A percentile compares a stretch with the other conserved stretches of the same genome.
Conservation (phyloP, 2,329 filamentous ascomycete species). For the Aspergillus nomiae region DNA sequence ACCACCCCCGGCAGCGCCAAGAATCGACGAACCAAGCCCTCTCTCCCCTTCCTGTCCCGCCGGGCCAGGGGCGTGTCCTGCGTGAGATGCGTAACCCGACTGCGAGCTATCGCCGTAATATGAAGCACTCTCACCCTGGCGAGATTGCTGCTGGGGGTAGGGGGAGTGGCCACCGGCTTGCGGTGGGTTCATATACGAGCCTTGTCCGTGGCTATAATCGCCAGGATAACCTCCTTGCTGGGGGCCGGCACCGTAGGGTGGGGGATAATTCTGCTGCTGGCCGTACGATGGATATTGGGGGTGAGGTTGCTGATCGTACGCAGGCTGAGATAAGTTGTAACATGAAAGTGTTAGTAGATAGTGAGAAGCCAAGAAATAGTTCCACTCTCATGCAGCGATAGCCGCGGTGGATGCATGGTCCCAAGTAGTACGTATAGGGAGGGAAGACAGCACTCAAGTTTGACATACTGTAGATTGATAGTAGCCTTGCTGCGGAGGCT, state of each 20-base stretch:
- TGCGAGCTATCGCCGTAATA: slow-evolving; percentile 32
- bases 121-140: slow-evolving; percentile 30
- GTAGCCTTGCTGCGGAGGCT: slow-evolving; percentile 26
- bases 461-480: slow-evolving; percentile 13
- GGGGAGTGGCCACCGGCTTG: slow-evolving; percentile 30
- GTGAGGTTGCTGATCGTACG: not conserved
- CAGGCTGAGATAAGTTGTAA: not conserved
- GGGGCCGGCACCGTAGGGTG: slow-evolving; percentile 11
- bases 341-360: not conserved
- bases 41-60: slow-evolving; percentile 34
- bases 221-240: slow-evolving; percentile 22
- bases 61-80: slow-evolving; percentile 21
- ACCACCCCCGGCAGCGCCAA: slow-evolving; percentile 42
- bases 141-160: slow-evolving; percentile 28
- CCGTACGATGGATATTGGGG: not conserved
- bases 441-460: not conserved
- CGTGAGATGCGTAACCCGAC: slow-evolving; percentile 20
- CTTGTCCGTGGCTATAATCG: slow-evolving; percentile 24
- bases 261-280: slow-evolving; percentile 19
- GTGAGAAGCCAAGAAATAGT: not conserved
- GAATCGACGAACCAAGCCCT: slow-evolving; percentile 37
- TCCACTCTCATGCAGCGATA: slow-evolving; percentile 1
- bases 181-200: slow-evolving; percentile 22
- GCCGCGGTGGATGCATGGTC: not conserved
- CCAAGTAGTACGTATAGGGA: not conserved